phyloP scores from a whole-genome alignment of 768 basidiomycete genomes.

The Lactarius akahatsu region DNA sequence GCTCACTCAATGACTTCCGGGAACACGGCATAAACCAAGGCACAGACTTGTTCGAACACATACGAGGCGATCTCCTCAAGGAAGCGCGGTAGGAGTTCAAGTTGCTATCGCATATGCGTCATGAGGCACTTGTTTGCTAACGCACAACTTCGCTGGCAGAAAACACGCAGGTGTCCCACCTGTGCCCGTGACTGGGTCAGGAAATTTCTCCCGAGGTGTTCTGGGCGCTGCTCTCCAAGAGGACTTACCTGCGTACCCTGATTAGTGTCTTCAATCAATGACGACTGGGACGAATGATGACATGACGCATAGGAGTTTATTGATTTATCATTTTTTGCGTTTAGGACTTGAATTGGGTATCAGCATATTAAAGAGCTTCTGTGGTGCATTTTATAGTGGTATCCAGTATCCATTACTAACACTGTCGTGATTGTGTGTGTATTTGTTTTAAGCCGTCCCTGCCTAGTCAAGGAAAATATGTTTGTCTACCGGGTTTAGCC shows the following conservation, averaged over 20 bases:
- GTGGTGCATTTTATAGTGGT: too few relatives aligned
- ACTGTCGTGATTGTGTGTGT: too few relatives aligned
- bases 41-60: not conserved
- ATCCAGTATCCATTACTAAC: too few relatives aligned
- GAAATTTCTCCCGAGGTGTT: not conserved
- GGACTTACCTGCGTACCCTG: not conserved
- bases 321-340: too few relatives aligned
- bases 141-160: not conserved
- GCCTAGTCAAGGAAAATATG: too few relatives aligned
- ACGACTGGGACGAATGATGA: too few relatives aligned
- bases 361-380: too few relatives aligned
- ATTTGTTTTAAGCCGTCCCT: too few relatives aligned
- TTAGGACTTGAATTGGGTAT: too few relatives aligned
- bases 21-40: not conserved
- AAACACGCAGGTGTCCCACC: constrained; percentile 4
- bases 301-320: too few relatives aligned
- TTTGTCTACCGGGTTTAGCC: too few relatives aligned
- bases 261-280: not conserved
- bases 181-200: not conserved
- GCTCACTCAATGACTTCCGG: constrained; percentile 1
- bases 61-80: too few relatives aligned
- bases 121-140: not conserved
- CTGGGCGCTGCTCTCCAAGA: not conserved
- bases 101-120: not conserved
- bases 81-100: constrained; percentile 17